Percentiles rank a stretch among this genome's conserved stretches.
Evolutionary conservation across 352 stramenopile genomes (phyloP).

Genomic region (Phytophthora citrophthora): DNA sequence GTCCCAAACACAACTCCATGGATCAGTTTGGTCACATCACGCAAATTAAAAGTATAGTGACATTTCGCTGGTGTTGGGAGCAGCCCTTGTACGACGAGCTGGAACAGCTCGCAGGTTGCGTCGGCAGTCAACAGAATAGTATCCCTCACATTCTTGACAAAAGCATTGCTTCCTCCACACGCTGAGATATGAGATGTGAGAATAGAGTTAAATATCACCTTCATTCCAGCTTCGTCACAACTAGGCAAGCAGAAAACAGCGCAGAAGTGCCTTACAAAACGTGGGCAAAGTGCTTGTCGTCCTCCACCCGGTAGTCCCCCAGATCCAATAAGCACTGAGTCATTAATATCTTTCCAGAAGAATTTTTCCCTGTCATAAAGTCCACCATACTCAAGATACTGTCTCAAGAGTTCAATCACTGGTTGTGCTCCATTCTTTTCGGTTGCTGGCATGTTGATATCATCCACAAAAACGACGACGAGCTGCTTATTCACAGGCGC

Average conservation of each 20-base stretch:
- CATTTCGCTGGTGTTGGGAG: conserved; percentile 83
- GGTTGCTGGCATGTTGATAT: conserved; percentile 90
- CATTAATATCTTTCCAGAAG: conserved; percentile 82
- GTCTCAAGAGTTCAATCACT: conserved; percentile 77
- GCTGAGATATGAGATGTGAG: conserved; percentile 58
- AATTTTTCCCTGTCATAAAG: conserved; percentile 87
- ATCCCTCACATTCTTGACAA: conserved; percentile 63
- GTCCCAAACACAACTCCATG: conserved; percentile 80
- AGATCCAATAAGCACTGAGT: conserved; percentile 70
- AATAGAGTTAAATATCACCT: conserved; percentile 91
- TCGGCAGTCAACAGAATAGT: conserved; percentile 59
- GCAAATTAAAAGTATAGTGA: conserved; percentile 87
- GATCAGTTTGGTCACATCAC: conserved; percentile 81
- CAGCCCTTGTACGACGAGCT: conserved; percentile 54
- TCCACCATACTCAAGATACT: conserved; percentile 72
- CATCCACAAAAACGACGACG: conserved; percentile 90
- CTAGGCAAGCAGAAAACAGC: conserved; percentile 74
- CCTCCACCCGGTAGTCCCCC: conserved; percentile 67
- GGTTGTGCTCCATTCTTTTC: conserved; percentile 82
- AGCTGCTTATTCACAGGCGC: conserved; percentile 74
- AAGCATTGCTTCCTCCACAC: conserved; percentile 10
- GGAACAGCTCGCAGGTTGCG: conserved; percentile 69
- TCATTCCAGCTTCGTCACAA: conserved; percentile 79
- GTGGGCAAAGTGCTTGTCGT: conserved; percentile 57
- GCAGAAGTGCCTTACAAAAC: conserved; percentile 77